phyloP scores from a whole-genome alignment of 1,284 basidiomycete species.

The Cryptococcus hybrid region DNA sequence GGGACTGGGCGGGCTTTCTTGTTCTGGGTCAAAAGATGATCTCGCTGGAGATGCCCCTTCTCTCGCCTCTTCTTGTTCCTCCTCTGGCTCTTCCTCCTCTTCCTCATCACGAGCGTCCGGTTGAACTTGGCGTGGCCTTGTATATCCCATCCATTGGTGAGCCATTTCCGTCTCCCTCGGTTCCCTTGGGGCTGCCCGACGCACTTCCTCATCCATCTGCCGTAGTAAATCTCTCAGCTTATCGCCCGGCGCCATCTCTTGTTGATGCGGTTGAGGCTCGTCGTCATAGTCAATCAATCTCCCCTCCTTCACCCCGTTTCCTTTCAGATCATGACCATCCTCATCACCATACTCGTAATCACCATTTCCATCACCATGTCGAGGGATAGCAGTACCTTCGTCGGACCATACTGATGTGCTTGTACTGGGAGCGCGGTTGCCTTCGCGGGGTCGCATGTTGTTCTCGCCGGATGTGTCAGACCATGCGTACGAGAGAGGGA shows the following conservation, averaged over 20 bases:
- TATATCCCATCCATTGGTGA: too few species aligned
- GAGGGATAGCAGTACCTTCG: constrained; percentile 7
- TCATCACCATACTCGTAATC: neutral
- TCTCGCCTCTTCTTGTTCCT: constrained; percentile 7
- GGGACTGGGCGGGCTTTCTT: constrained; percentile 41
- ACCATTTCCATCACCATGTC: neutral
- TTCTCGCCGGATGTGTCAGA: neutral
- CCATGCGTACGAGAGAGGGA: constrained; percentile 7
- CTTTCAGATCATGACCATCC: neutral
- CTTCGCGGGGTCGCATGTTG: too few species aligned
- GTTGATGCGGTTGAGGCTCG: neutral
- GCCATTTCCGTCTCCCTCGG: too few species aligned
- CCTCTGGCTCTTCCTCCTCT: constrained; percentile 1
- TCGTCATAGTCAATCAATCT: constrained; percentile 19
- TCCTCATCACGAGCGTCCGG: constrained; percentile 1
- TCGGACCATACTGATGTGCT: constrained; percentile 13
- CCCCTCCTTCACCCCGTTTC: constrained; percentile 14
- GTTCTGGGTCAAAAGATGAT: neutral
- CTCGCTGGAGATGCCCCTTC: neutral
- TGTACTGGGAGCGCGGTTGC: neutral
- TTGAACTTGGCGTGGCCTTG: neutral
- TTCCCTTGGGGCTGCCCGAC: constrained; percentile 1
- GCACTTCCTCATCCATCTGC: constrained; percentile 28
- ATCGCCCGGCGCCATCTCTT: constrained; percentile 13
- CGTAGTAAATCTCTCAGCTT: constrained; percentile 21